A percentile compares a stretch with the other conserved stretches of the same genome.
phyloP scores from a whole-genome alignment of 73 alveolate species.

The Stentor coeruleus region DNA sequence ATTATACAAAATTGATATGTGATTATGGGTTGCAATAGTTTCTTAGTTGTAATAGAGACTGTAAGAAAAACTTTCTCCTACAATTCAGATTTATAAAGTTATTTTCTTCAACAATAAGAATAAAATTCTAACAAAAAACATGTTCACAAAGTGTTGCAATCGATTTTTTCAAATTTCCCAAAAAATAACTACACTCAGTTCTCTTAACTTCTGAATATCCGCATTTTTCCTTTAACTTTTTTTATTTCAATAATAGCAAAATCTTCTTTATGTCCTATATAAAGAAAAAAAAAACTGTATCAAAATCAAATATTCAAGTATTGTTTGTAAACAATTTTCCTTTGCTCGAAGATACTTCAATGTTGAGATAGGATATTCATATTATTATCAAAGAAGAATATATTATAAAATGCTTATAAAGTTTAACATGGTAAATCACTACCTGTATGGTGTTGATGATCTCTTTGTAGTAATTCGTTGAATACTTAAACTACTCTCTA shows the following conservation, averaged over 20 bases:
- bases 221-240: not conserved
- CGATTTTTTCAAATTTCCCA: constrained; percentile 36
- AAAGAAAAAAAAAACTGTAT: not conserved
- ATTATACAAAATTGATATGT: too few relatives aligned
- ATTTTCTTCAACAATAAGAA: constrained; percentile 33
- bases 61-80: constrained; percentile 47
- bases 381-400: too few relatives aligned
- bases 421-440: too few relatives aligned
- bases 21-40: not conserved
- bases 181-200: constrained; percentile 51
- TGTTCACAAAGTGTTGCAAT: constrained; percentile 65
- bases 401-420: too few relatives aligned
- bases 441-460: too few relatives aligned
- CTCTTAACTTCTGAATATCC: constrained; percentile 25
- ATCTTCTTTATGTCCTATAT: not conserved
- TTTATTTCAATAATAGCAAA: not conserved
- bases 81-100: constrained; percentile 61
- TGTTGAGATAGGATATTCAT: constrained; percentile 7
- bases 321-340: not conserved
- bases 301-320: not conserved
- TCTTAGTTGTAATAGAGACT: constrained; percentile 32
- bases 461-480: too few relatives aligned
- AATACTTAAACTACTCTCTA: too few relatives aligned
- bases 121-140: constrained; percentile 70
- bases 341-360: constrained; percentile 1